Evolutionary conservation across 2,329 filamentous ascomycete genomes (phyloP).

Genomic region (Alternaria infectoria): DNA sequence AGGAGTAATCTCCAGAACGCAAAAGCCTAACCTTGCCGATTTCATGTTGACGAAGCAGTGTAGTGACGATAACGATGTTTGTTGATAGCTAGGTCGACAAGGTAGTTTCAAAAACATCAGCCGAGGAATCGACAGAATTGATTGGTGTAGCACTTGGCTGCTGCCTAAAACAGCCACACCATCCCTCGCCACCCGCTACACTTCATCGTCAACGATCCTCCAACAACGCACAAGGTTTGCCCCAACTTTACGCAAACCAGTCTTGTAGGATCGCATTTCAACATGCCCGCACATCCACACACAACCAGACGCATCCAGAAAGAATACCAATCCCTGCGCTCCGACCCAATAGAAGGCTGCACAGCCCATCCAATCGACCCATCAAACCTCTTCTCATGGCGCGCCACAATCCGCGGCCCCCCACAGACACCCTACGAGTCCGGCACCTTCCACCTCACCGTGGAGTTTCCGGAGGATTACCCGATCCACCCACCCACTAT

Average conservation of each 20-base stretch:
- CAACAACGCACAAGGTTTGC: not conserved
- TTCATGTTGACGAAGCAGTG: too few relatives aligned
- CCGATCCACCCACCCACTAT: not conserved
- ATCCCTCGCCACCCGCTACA: not conserved
- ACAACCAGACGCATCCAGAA: not conserved
- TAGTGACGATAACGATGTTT: too few relatives aligned
- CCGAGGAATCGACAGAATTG: too few relatives aligned
- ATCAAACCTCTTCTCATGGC: not conserved
- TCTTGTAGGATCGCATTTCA: not conserved
- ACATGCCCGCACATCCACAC: not conserved
- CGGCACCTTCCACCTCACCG: not conserved
- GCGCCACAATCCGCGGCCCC: not conserved
- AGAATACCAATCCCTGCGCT: not conserved
- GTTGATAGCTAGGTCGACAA: too few relatives aligned
- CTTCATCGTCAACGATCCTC: too few relatives aligned
- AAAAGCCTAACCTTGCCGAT: too few relatives aligned
- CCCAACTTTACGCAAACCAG: not conserved
- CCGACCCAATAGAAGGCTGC: not conserved
- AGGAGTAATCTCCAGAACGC: too few relatives aligned
- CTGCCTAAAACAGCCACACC: not conserved
- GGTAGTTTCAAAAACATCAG: too few relatives aligned
- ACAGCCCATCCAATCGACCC: not conserved
- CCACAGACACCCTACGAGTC: not conserved
- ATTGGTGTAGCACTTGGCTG: not conserved
- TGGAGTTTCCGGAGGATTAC: not conserved